These are phyloP conservation scores for Kwoniella bestiolae DNA, from an alignment of 768 basidiomycete species.

Conservation along the genomic window DNA sequence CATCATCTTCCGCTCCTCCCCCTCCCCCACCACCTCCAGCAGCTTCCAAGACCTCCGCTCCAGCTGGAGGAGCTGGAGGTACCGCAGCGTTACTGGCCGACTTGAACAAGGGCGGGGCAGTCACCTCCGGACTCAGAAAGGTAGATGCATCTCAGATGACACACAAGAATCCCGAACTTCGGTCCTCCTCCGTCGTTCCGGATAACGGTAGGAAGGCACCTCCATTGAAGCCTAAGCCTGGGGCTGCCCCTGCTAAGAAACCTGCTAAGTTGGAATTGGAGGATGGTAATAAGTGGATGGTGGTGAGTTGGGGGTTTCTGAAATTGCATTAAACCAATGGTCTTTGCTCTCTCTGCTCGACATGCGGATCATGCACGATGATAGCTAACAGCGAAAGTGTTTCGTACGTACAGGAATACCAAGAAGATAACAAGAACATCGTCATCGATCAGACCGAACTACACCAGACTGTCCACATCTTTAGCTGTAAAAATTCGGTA, in stretches of 20 bases:
- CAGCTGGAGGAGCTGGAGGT: conserved; percentile 61
- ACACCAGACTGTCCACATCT: conserved; percentile 84
- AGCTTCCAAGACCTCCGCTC: conserved; percentile 41
- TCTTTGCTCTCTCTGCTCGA: no score
- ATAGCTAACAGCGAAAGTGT: conserved; percentile 10
- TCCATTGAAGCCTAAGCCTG: conserved; percentile 74
- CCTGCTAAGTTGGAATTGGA: conserved; percentile 87
- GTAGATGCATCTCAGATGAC: conserved; percentile 98
- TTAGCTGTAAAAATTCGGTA: conserved; percentile 82
- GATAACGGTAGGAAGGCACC: conserved; percentile 51
- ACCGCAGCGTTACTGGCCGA: conserved; percentile 79
- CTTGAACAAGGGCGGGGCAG: conserved; percentile 83
- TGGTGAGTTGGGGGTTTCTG: conserved; percentile 63
- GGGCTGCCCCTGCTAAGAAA: conserved; percentile 70
- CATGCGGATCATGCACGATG: neutral
- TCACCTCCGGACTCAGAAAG: conserved; percentile 88
- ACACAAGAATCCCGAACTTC: conserved; percentile 91
- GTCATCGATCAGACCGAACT: conserved; percentile 76
- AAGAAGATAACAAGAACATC: conserved; percentile 73
- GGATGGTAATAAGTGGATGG: conserved; percentile 83
- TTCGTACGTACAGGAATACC: conserved; percentile 73
- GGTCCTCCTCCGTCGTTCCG: conserved; percentile 65
- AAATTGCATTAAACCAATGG: neutral
- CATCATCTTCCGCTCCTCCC: conserved; percentile 57
- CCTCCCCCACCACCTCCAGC: conserved; percentile 60